These are phyloP conservation scores for Panus rudis DNA, from an alignment of 768 basidiomycete species.

Conservation along the genomic window DNA sequence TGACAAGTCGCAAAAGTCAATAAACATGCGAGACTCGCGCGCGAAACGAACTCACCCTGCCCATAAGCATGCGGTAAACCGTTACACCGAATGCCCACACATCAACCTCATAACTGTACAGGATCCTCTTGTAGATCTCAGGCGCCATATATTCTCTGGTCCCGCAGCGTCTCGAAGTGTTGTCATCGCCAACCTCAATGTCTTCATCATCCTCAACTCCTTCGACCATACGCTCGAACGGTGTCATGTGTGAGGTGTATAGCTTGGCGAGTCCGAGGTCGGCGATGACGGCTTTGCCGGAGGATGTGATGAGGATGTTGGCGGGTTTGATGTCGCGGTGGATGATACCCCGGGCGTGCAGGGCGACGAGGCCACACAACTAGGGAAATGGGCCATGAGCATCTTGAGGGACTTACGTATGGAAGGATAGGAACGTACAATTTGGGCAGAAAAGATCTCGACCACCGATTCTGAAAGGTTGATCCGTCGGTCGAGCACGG, in stretches of 20 bases:
- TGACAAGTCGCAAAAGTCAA: too few species aligned
- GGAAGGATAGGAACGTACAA: slow-evolving; percentile 15
- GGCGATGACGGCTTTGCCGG: slow-evolving; percentile 2
- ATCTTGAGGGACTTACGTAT: neutral
- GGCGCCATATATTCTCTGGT: slow-evolving; percentile 41
- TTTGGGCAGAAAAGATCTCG: too few species aligned
- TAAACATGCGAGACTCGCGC: too few species aligned
- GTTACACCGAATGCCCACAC: slow-evolving; percentile 40
- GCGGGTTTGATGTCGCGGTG: slow-evolving; percentile 97
- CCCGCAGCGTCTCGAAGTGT: slow-evolving; percentile 22
- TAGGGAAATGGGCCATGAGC: slow-evolving; percentile 1
- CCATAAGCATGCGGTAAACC: slow-evolving; percentile 10
- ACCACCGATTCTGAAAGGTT: too few species aligned
- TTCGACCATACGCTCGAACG: too few species aligned
- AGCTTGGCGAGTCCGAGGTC: slow-evolving; percentile 8
- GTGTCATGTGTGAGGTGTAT: too few species aligned
- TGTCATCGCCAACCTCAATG: neutral
- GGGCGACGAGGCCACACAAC: slow-evolving; percentile 6
- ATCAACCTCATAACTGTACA: slow-evolving; percentile 36
- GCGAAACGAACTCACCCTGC: slow-evolving; percentile 4
- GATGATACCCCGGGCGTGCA: slow-evolving; percentile 36
- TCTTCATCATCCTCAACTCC: too few species aligned
- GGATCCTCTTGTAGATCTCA: slow-evolving; percentile 30
- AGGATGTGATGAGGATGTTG: slow-evolving; percentile 13
- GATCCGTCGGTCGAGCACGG: too few species aligned